Conservation (phyloP, 495 filamentous ascomycete species). For the Neurospora sp. region DNA sequence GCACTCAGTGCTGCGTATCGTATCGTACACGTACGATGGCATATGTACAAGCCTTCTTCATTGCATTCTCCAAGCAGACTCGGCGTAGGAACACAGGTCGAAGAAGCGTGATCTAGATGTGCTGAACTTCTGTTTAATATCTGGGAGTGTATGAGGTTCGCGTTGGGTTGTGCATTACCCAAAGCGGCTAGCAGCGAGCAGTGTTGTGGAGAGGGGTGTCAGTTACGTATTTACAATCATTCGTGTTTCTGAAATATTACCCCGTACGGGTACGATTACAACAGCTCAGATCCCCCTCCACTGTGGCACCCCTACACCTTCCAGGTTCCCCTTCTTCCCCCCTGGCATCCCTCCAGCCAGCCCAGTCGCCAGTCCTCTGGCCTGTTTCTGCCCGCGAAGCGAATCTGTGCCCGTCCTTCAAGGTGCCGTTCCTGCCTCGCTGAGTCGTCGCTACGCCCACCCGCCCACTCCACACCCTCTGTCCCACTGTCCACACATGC, state of each 20-base stretch:
- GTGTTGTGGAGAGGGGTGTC: background rate
- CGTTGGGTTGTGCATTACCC: background rate
- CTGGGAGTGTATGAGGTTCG: background rate
- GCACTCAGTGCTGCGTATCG: background rate
- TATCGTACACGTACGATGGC: background rate
- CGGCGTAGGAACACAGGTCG: background rate
- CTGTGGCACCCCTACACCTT: slow-evolving; percentile 4
- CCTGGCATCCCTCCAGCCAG: slow-evolving; percentile 8
- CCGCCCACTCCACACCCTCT: slow-evolving; percentile 8
- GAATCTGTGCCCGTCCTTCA: background rate
- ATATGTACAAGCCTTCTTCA: background rate
- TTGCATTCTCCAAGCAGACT: background rate
- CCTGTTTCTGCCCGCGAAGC: background rate
- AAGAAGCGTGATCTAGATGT: background rate
- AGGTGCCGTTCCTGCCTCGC: slow-evolving; percentile 9
- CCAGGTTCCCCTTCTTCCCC: slow-evolving; percentile 6
- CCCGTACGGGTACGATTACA: background rate
- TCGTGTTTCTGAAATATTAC: background rate
- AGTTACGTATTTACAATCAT: background rate
- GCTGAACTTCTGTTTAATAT: background rate
- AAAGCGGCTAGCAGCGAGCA: background rate
- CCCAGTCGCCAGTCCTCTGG: slow-evolving; percentile 9
- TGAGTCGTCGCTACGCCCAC: slow-evolving; percentile 15
- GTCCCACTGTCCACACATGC: slow-evolving; percentile 14
- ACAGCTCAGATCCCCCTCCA: slow-evolving; percentile 4